Evolutionary conservation across 2,329 filamentous ascomycete genomes (phyloP).

Genomic region (Epichloe hybrida): DNA sequence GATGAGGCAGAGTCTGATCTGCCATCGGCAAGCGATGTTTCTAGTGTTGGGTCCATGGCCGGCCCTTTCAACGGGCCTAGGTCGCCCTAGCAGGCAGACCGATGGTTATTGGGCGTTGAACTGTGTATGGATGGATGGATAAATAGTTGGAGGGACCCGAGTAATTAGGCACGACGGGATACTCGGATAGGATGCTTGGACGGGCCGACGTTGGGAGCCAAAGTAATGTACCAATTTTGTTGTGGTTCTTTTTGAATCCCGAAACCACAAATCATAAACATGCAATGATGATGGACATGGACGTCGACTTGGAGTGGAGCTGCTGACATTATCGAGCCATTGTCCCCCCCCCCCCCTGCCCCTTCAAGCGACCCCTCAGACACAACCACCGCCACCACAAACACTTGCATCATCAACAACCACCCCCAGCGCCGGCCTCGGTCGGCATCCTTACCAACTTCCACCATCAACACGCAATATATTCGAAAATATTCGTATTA

Average conservation of each 20-base stretch:
- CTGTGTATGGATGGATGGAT: background rate
- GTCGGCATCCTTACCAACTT: background rate
- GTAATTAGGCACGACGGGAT: too few species aligned
- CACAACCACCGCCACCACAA: background rate
- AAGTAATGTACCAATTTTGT: too few species aligned
- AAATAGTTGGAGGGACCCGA: background rate
- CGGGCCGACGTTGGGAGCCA: too few species aligned
- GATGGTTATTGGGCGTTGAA: background rate
- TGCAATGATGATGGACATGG: too few species aligned
- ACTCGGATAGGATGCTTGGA: too few species aligned
- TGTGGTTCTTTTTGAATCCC: too few species aligned
- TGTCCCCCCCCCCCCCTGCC: too few species aligned
- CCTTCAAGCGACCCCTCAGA: too few species aligned
- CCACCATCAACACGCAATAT: background rate
- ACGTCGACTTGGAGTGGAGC: too few species aligned
- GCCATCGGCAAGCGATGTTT: conserved; percentile 23
- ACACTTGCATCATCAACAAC: background rate
- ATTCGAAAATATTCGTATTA: background rate
- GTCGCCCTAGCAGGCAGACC: background rate
- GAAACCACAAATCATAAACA: too few species aligned
- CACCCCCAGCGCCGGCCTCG: background rate
- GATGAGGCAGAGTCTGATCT: conserved; percentile 23
- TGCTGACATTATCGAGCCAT: too few species aligned
- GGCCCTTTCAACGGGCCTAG: conserved; percentile 11
- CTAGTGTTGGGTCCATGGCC: conserved; percentile 23